Evolutionary conservation across 768 basidiomycete genomes (phyloP), one percentile per base, ranked within the genome.

Genomic region (Sarcodon aspratus): DNA sequence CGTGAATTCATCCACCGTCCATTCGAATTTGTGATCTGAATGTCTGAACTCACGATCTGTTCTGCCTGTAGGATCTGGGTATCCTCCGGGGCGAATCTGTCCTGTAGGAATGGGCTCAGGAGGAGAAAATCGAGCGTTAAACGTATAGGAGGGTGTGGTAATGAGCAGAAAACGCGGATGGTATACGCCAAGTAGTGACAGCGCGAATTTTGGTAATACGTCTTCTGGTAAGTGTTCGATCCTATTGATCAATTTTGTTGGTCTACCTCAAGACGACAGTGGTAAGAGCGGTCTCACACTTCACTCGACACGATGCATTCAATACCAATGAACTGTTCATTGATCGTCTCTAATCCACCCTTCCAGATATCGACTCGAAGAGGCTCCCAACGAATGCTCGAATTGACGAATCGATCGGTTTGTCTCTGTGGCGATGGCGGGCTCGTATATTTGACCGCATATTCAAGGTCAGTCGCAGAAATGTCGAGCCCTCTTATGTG

Each of bases 11-110:
- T 78, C 76, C 0, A 64, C 59, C 0, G 88, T 92, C 85, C 86
- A 94, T 61, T 95, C 91, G 53, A 93, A 90, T 55, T 91, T 85
- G 63, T 95, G 91, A 54, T 93, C 91, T 18, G 64, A 50, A 59
- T 94, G 88, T 17, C 91, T 72, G 67, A 92, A 93, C 31, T 85
- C 63, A 1, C 90, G 76, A 44, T 73, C 59, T 0, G 88, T 92
- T 13, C 85, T 76, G 11, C 72, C 68, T 0, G 89, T 92, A 3
- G 92, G 89, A 63, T 94, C 91, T 0, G 63, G 69, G 59, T 63
- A 79, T 0, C 85, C 89, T 18, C 63, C 48, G 2, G 59, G 60
- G 0, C 50, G 68, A 5, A 69, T 64, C 35, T 69, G 60, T 9
- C 27, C 11, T 15, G 40, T 17, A 42, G 40, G 40, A 5, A 65